Evolutionary conservation across 768 basidiomycete species (phyloP).

Genomic region (Rhizopogon vinicolor): DNA sequence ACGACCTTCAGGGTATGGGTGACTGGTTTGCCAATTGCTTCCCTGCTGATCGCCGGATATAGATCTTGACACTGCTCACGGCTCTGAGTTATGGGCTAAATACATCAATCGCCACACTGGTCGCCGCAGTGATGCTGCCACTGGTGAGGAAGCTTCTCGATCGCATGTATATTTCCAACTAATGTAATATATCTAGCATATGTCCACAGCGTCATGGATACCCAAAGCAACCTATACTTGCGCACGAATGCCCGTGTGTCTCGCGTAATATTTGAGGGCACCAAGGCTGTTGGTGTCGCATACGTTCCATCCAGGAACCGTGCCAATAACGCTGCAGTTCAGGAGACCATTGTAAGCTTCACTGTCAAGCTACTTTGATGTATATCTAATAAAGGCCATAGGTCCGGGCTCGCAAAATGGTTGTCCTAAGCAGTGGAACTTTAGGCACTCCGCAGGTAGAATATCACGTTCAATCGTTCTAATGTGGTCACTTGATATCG

Average conservation of each 20-base stretch:
- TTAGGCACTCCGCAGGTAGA: constrained; percentile 57
- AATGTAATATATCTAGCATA: constrained; percentile 36
- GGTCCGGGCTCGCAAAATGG: constrained; percentile 58
- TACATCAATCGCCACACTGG: constrained; percentile 75
- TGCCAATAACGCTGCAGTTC: constrained; percentile 41
- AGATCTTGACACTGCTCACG: constrained; percentile 58
- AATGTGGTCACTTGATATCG: background rate
- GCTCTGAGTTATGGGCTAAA: constrained; percentile 71
- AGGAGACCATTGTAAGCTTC: constrained; percentile 49
- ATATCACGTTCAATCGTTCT: background rate
- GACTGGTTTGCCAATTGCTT: background rate
- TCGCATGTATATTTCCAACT: background rate
- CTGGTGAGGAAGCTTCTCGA: constrained; percentile 33
- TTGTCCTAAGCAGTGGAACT: constrained; percentile 62
- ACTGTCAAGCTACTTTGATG: background rate
- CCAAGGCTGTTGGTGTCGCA: constrained; percentile 66
- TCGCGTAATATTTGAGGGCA: constrained; percentile 69
- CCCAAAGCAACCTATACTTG: constrained; percentile 62
- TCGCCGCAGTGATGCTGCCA: constrained; percentile 66
- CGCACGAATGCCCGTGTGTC: constrained; percentile 63
- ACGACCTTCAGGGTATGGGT: constrained; percentile 54
- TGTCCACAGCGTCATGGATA: constrained; percentile 67
- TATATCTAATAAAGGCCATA: constrained; percentile 5
- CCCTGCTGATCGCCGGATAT: background rate
- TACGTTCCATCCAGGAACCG: constrained; percentile 65